These are phyloP conservation scores for Suillus lakei DNA, from an alignment of 768 basidiomycete genomes.

Conservation along the genomic window DNA sequence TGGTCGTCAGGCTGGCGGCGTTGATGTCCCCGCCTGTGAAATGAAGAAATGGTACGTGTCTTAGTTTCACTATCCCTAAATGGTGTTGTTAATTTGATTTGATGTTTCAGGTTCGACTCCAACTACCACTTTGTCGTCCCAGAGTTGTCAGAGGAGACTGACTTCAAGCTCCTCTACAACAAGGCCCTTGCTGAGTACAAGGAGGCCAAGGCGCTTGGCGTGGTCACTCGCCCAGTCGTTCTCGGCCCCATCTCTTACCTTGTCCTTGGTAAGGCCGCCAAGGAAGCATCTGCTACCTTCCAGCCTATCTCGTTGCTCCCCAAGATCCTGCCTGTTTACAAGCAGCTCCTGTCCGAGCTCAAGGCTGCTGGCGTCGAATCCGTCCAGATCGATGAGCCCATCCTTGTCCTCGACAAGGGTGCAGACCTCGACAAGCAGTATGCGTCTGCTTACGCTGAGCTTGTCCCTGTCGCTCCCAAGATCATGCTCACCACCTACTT, in stretches of 20 bases:
- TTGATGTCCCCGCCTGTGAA: slow-evolving; percentile 96
- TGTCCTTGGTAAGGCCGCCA: slow-evolving; percentile 87
- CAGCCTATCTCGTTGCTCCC: slow-evolving; percentile 89
- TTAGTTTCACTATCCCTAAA: not conserved
- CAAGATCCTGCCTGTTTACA: slow-evolving; percentile 91
- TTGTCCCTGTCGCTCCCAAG: slow-evolving; percentile 83
- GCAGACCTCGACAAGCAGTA: slow-evolving; percentile 79
- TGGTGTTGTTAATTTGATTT: slow-evolving; percentile 10
- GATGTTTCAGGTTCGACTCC: slow-evolving; percentile 82
- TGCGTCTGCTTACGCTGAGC: slow-evolving; percentile 77
- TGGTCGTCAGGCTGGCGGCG: slow-evolving; percentile 91
- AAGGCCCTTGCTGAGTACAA: slow-evolving; percentile 93
- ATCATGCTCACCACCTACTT: slow-evolving; percentile 97
- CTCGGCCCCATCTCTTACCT: slow-evolving; percentile 97
- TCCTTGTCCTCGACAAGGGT: slow-evolving; percentile 91
- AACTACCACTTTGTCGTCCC: slow-evolving; percentile 99
- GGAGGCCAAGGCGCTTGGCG: slow-evolving; percentile 90
- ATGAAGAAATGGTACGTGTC: slow-evolving; percentile 97
- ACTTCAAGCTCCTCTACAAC: slow-evolving; percentile 96
- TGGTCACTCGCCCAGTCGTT: slow-evolving; percentile 92
- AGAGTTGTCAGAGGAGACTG: slow-evolving; percentile 86
- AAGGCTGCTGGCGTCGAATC: slow-evolving; percentile 92
- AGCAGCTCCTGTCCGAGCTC: slow-evolving; percentile 85
- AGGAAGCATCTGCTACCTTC: slow-evolving; percentile 83
- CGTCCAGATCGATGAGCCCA: slow-evolving; percentile 97